These are phyloP conservation scores for Apiospora saccharicola DNA, from an alignment of 2,329 filamentous ascomycete genomes.

Conservation along the genomic window DNA sequence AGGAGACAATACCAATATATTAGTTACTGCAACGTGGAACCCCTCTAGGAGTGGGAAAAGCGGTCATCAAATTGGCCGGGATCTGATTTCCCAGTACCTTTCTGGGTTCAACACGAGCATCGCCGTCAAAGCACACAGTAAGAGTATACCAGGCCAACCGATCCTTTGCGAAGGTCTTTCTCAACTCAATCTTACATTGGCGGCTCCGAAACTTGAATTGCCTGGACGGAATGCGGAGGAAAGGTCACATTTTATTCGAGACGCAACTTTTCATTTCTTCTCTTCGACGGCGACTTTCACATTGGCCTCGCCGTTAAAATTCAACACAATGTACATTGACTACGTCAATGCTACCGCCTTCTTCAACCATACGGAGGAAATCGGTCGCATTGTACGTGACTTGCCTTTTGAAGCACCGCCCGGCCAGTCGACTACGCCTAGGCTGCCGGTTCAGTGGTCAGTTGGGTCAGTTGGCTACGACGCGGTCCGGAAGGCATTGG, in stretches of 20 bases:
- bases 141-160: conserved; percentile 78
- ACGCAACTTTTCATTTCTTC: conserved; percentile 85
- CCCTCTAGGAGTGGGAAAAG: conserved; percentile 70
- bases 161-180: conserved; percentile 76
- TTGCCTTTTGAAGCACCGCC: conserved; percentile 79
- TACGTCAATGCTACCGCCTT: conserved; percentile 83
- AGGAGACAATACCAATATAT: conserved; percentile 76
- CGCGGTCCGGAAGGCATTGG: conserved; percentile 79
- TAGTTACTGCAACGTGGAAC: conserved; percentile 77
- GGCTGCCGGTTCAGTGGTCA: conserved; percentile 83
- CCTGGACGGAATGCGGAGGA: conserved; percentile 59
- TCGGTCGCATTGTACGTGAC: conserved; percentile 80
- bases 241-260: conserved; percentile 76
- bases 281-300: conserved; percentile 87
- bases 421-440: conserved; percentile 74
- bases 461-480: conserved; percentile 82
- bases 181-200: conserved; percentile 73
- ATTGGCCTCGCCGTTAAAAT: conserved; percentile 77
- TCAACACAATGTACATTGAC: conserved; percentile 79
- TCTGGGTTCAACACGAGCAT: conserved; percentile 88
- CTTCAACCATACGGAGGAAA: conserved; percentile 79
- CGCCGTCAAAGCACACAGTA: conserved; percentile 73
- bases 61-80: conserved; percentile 68
- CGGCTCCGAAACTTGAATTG: conserved; percentile 71
- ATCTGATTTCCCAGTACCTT: conserved; percentile 84